Evolutionary conservation across 345 rosid species (phyloP).

Genomic region (Brassica incana): DNA sequence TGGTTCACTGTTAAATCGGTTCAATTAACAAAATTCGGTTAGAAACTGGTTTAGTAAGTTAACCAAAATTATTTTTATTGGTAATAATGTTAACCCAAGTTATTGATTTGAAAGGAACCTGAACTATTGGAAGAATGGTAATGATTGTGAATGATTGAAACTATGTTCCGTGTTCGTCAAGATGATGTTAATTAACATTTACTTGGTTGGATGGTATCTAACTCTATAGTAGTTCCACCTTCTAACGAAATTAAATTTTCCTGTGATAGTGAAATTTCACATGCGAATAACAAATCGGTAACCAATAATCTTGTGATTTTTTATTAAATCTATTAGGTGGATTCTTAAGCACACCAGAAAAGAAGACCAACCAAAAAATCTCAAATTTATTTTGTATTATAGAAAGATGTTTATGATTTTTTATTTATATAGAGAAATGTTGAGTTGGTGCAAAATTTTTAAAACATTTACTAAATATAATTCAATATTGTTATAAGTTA

Average conservation of each 20-base stretch:
- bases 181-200: conserved; percentile 36
- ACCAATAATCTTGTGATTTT: not conserved
- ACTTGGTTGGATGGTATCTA: conserved; percentile 35
- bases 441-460: not conserved
- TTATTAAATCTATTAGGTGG: conserved; percentile 8
- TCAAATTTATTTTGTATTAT: not conserved
- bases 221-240: conserved; percentile 25
- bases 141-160: conserved; percentile 34
- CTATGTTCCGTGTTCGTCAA: conserved; percentile 39
- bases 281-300: conserved; percentile 4
- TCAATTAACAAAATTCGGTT: not conserved
- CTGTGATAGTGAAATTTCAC: not conserved
- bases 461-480: not conserved
- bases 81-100: not conserved
- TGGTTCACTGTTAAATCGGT: conserved; percentile 74
- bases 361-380: not conserved
- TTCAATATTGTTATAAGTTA: not conserved
- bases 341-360: not conserved
- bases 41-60: conserved; percentile 20
- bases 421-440: not conserved
- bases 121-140: conserved; percentile 31
- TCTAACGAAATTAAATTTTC: conserved; percentile 22
- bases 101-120: conserved; percentile 30
- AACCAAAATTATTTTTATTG: conserved; percentile 22
- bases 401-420: not conserved